phyloP scores from a whole-genome alignment of 768 basidiomycete genomes.

The Pisolithus marmoratus region DNA sequence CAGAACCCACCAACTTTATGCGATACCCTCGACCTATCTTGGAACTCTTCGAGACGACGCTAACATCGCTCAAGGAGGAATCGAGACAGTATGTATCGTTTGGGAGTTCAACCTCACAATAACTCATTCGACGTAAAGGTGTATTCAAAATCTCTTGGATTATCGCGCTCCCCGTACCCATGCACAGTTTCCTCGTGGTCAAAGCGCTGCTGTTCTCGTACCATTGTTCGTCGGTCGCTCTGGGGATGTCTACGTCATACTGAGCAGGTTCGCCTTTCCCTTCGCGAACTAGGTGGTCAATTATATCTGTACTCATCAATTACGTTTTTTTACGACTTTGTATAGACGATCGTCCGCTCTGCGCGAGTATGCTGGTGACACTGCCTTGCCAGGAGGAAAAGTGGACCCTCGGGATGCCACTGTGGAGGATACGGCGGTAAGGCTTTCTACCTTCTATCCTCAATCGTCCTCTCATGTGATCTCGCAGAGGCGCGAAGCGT shows the following conservation, averaged over 20 bases:
- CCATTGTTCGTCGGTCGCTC: constrained; percentile 79
- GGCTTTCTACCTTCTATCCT: not conserved
- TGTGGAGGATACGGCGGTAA: constrained; percentile 76
- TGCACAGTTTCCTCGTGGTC: constrained; percentile 47
- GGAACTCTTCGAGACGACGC: constrained; percentile 7
- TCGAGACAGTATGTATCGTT: constrained; percentile 12
- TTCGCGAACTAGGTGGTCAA: not conserved
- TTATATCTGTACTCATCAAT: not conserved
- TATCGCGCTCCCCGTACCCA: constrained; percentile 22
- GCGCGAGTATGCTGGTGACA: constrained; percentile 80
- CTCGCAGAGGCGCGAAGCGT: constrained; percentile 75
- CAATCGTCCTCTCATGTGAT: not conserved
- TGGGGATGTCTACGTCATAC: constrained; percentile 80
- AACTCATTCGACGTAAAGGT: constrained; percentile 7
- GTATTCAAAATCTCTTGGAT: constrained; percentile 19
- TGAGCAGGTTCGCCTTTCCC: constrained; percentile 59
- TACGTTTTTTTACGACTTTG: not conserved
- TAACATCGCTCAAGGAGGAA: constrained; percentile 14
- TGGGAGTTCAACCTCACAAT: not conserved
- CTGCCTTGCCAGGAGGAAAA: constrained; percentile 83
- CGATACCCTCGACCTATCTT: constrained; percentile 12
- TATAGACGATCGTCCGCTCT: constrained; percentile 67
- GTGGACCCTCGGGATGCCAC: constrained; percentile 62
- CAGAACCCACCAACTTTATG: constrained; percentile 8
- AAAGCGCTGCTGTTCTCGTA: constrained; percentile 73